Conservation (phyloP, 208 protist genomes). For the Sergeia podlipaevii region DNA sequence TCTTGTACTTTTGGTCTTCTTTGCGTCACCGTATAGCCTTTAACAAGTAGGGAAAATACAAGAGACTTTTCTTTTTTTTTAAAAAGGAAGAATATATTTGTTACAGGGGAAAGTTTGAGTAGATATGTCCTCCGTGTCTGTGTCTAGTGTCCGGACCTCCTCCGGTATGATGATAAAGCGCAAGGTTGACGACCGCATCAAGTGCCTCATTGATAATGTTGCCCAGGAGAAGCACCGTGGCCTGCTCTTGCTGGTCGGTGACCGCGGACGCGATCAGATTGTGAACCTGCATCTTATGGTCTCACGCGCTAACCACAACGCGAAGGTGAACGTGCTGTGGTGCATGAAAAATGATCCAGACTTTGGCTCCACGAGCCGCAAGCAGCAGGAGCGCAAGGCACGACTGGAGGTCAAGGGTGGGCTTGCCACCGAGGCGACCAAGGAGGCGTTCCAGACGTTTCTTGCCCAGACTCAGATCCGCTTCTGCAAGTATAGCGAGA, state of each 20-base stretch:
- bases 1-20: neutral
- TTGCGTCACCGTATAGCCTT: too few relatives aligned
- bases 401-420: conserved; percentile 95
- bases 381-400: conserved; percentile 93
- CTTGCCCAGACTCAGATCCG: conserved; percentile 97
- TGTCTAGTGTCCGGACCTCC: too few relatives aligned
- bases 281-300: conserved; percentile 99
- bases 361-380: conserved; percentile 93
- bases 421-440: conserved; percentile 89
- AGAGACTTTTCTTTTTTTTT: too few relatives aligned
- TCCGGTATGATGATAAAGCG: conserved; percentile 54
- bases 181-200: conserved; percentile 96
- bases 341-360: conserved; percentile 99
- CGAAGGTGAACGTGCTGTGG: conserved; percentile 98
- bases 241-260: conserved; percentile 98
- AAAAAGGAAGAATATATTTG: too few relatives aligned
- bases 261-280: conserved; percentile 96
- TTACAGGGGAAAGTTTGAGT: neutral
- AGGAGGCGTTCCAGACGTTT: conserved; percentile 99
- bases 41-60: too few relatives aligned
- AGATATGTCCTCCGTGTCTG: neutral
- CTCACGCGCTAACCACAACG: conserved; percentile 95
- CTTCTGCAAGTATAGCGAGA: conserved; percentile 99
- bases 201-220: conserved; percentile 97
- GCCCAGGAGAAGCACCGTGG: conserved; percentile 94